Base-by-base conservation (phyloP, 2,329 filamentous ascomycete genomes). In the Talaromyces atroroseus region DNA sequence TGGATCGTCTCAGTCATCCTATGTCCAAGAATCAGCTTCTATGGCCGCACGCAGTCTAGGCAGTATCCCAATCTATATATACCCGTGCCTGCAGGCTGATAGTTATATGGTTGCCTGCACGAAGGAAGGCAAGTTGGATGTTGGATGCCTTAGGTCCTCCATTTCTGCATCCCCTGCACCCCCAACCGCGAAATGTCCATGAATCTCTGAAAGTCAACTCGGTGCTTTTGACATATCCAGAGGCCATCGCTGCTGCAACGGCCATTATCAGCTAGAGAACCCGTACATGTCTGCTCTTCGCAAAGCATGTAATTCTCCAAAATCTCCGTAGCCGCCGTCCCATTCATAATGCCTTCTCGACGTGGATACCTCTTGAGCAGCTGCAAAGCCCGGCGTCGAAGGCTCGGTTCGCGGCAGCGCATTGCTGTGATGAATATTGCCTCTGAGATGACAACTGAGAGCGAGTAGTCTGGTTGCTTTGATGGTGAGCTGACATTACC, bases 201-300 rank as follows among this genome's bases (percentile, higher is more conserved):
- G 24, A 52, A 52, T 14, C 18, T 11, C 10, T 32, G 18, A 24
- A 44, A 45, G 10, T 14, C 23, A 44, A 52, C 18, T 16, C 49
- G 49, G n/a, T 52, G 49, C 26, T 36, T 52, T 23, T 24, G 20
- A 26, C 49, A 52, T 52, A 52, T 52, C 49, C 49, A 40, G 11
- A 21, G 23, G 29, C 49, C 49, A 18, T 10, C 3, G 8, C 24
- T 42, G 12, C 34, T 42, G 38, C 49, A 52, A 21, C 24, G n/a
- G n/a, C n/a, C n/a, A n/a, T n/a, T 21, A 8, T 29, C 49, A 29
- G 18, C 26, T 11, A 29, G 14, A n/a, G 18, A 42, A 14, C 16
- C n/a, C 12, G 34, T 6, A 20, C 49, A 51, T 5, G 49, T 8
- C 14, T 51, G 23, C 18, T 51, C 49, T 34, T 51, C 49, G 20